These are phyloP conservation scores for Aspergillus neotritici DNA, from an alignment of 2,329 filamentous ascomycete species.

Conservation along the genomic window DNA sequence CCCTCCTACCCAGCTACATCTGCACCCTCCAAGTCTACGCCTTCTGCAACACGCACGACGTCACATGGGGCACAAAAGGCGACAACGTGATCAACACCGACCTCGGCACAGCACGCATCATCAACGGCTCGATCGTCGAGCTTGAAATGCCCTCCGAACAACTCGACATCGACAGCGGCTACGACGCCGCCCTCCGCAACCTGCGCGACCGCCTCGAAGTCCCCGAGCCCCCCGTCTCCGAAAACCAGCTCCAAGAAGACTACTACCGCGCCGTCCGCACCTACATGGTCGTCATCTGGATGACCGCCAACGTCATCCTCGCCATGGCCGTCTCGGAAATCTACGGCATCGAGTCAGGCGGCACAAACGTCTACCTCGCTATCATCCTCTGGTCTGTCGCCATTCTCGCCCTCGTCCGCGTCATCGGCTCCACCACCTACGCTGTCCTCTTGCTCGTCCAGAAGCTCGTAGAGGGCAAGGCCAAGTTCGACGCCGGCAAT, in stretches of 20 bases:
- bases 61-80: conserved; percentile 97
- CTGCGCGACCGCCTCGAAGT: conserved; percentile 90
- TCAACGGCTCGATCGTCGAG: conserved; percentile 74
- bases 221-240: conserved; percentile 53
- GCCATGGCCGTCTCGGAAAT: conserved; percentile 90
- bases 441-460: conserved; percentile 79
- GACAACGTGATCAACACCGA: conserved; percentile 94
- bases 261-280: conserved; percentile 97
- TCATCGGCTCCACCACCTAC: conserved; percentile 74
- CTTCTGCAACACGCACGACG: conserved; percentile 98
- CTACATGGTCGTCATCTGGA: conserved; percentile 96
- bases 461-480: conserved; percentile 76
- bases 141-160: conserved; percentile 97
- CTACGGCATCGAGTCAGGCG: conserved; percentile 66
- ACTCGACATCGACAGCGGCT: conserved; percentile 94
- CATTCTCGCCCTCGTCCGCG: conserved; percentile 77
- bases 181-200: conserved; percentile 94
- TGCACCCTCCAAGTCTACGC: conserved; percentile 97
- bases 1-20: conserved; percentile 86
- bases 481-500: conserved; percentile 50
- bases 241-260: conserved; percentile 88
- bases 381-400: conserved; percentile 94
- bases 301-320: conserved; percentile 83
- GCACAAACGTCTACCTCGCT: conserved; percentile 80
- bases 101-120: conserved; percentile 75